phyloP scores from a whole-genome alignment of 495 filamentous ascomycete genomes.

The Letharia lupina region DNA sequence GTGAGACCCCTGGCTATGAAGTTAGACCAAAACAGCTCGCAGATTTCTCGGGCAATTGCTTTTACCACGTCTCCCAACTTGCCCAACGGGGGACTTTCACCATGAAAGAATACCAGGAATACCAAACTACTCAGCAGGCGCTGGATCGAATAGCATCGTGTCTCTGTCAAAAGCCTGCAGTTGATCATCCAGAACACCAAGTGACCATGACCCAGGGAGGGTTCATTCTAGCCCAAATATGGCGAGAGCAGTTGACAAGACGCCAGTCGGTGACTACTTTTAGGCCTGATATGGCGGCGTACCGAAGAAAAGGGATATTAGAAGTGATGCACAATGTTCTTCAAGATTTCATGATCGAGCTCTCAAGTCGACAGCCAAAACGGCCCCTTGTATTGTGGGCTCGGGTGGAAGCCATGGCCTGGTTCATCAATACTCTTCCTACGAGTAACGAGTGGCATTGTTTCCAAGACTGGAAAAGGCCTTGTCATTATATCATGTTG shows the following conservation, averaged over 20 bases:
- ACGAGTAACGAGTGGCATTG: background rate
- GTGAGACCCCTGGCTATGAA: background rate
- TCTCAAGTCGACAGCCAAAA: background rate
- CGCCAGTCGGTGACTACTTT: background rate
- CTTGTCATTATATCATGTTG: background rate
- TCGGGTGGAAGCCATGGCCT: background rate
- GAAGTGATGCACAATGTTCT: background rate
- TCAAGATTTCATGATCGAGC: conserved; percentile 4
- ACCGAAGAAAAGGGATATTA: background rate
- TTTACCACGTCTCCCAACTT: background rate
- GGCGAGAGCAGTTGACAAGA: conserved; percentile 1
- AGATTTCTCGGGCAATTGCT: background rate
- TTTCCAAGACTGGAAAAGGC: background rate
- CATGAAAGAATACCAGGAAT: background rate
- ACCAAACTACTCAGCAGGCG: background rate
- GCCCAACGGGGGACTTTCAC: background rate
- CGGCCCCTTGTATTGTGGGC: background rate
- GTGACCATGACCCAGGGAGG: background rate
- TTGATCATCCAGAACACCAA: background rate
- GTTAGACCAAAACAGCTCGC: background rate
- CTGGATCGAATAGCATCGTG: background rate
- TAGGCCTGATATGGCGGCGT: background rate
- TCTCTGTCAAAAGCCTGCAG: background rate
- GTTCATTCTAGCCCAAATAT: background rate
- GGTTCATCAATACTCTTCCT: background rate